Evolutionary conservation across 2,329 filamentous ascomycete genomes (phyloP).

Genomic region (Penicillium sp.): DNA sequence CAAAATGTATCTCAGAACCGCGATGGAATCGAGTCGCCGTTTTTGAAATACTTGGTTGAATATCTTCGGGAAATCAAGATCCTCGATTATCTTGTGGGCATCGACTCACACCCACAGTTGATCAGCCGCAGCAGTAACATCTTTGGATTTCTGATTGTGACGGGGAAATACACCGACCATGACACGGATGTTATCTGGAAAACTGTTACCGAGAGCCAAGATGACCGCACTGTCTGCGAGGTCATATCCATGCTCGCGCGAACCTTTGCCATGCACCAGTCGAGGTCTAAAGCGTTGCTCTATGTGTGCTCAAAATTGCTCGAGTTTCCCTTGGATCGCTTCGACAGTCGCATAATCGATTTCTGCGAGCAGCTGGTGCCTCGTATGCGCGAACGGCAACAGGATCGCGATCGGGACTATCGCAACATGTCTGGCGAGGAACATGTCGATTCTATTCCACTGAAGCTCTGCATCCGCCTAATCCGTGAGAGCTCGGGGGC

Average conservation of each 20-base stretch:
- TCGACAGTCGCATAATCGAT: slow-evolving; percentile 61
- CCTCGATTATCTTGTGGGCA: slow-evolving; percentile 82
- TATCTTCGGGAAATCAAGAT: slow-evolving; percentile 70
- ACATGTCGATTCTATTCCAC: slow-evolving; percentile 46
- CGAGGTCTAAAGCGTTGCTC: slow-evolving; percentile 49
- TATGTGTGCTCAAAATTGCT: slow-evolving; percentile 72
- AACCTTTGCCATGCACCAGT: slow-evolving; percentile 49
- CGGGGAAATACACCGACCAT: slow-evolving; percentile 65
- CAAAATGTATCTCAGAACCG: slow-evolving; percentile 52
- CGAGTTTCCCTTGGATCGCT: slow-evolving; percentile 61
- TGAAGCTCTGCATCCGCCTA: slow-evolving; percentile 63
- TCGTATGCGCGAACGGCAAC: slow-evolving; percentile 48
- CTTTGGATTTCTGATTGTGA: slow-evolving; percentile 81
- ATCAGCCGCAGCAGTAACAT: slow-evolving; percentile 80
- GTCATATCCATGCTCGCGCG: slow-evolving; percentile 65
- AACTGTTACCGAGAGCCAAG: slow-evolving; percentile 75
- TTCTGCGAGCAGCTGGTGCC: slow-evolving; percentile 61
- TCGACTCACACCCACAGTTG: slow-evolving; percentile 88
- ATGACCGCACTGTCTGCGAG: slow-evolving; percentile 80
- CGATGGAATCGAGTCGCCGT: slow-evolving; percentile 42
- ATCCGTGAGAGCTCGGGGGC: slow-evolving; percentile 69
- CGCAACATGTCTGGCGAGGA: slow-evolving; percentile 25
- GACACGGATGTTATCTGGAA: slow-evolving; percentile 84
- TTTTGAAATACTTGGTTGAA: slow-evolving; percentile 67
- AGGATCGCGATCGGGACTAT: slow-evolving; percentile 29